A percentile compares a stretch with the other conserved stretches of the same genome.
Conservation (phyloP, 768 basidiomycete genomes). For the Amyloporia xantha region DNA sequence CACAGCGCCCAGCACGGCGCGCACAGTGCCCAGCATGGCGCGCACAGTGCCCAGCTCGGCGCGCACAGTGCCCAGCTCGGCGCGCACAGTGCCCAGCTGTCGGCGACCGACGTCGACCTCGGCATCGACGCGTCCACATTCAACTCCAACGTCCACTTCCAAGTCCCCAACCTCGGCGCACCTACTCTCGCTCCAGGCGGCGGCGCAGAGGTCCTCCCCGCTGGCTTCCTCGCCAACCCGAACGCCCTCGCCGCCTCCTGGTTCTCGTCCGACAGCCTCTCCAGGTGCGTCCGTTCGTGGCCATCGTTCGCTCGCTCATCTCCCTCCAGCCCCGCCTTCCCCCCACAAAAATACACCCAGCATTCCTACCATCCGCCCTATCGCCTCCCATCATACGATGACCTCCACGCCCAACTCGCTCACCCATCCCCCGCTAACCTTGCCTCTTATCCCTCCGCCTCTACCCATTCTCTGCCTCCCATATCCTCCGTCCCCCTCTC, state of each 20-base stretch:
- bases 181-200: slow-evolving; percentile 65
- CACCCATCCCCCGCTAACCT: not conserved
- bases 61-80: not conserved
- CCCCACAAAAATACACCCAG: not conserved
- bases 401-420: not conserved
- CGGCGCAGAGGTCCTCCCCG: slow-evolving; percentile 67
- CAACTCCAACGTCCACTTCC: slow-evolving; percentile 37
- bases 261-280: slow-evolving; percentile 32
- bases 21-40: no score
- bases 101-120: slow-evolving; percentile 5
- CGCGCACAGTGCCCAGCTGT: not conserved
- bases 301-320: not conserved
- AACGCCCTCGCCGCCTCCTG: slow-evolving; percentile 35
- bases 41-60: no score
- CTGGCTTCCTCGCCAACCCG: slow-evolving; percentile 27
- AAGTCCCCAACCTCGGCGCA: slow-evolving; percentile 53
- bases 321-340: not conserved
- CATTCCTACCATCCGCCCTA: not conserved
- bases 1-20: no score
- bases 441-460: not conserved
- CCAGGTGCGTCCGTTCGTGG: slow-evolving; percentile 10
- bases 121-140: slow-evolving; percentile 17
- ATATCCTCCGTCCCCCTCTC: slow-evolving; percentile 12
- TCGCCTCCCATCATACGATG: not conserved
- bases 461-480: not conserved